Percentiles rank a stretch among this genome's conserved stretches.
phyloP scores from a whole-genome alignment of 2,329 filamentous ascomycete genomes.

The Septoria linicola region DNA sequence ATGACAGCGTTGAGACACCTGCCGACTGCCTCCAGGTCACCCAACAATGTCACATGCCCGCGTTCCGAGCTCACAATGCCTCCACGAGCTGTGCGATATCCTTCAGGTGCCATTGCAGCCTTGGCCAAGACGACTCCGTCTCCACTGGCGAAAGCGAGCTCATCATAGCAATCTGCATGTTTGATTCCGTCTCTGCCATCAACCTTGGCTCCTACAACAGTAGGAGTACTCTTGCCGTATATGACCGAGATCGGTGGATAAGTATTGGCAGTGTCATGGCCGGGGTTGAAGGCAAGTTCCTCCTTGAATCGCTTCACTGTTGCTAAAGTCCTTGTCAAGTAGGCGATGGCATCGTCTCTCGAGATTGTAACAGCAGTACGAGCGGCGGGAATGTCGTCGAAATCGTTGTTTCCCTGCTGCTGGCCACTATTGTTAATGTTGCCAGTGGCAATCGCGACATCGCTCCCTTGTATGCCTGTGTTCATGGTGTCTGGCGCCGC shows the following conservation, averaged over 20 bases:
- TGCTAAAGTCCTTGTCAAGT: constrained; percentile 72
- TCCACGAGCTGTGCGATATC: constrained; percentile 71
- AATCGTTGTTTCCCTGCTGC: constrained; percentile 14
- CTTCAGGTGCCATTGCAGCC: constrained; percentile 79
- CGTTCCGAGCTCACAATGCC: constrained; percentile 77
- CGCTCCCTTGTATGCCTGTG: constrained; percentile 28
- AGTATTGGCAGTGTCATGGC: constrained; percentile 62
- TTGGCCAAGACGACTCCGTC: constrained; percentile 86
- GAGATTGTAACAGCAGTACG: constrained; percentile 54
- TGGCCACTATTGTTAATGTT: constrained; percentile 31
- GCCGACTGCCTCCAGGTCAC: constrained; percentile 79
- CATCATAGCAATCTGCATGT: constrained; percentile 76
- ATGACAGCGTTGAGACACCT: constrained; percentile 68
- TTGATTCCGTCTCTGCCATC: constrained; percentile 70
- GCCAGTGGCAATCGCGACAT: constrained; percentile 46
- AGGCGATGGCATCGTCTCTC: constrained; percentile 57
- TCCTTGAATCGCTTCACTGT: constrained; percentile 73
- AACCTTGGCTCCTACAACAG: constrained; percentile 78
- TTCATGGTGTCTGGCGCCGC: constrained; percentile 29
- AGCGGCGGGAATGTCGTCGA: constrained; percentile 21
- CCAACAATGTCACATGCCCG: constrained; percentile 83
- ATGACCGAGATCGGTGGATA: constrained; percentile 83
- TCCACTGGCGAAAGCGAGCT: constrained; percentile 80
- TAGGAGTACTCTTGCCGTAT: constrained; percentile 84
- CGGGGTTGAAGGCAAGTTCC: constrained; percentile 63